phyloP scores from a whole-genome alignment of 257 asterid species.

The Fraxinus anomala region DNA sequence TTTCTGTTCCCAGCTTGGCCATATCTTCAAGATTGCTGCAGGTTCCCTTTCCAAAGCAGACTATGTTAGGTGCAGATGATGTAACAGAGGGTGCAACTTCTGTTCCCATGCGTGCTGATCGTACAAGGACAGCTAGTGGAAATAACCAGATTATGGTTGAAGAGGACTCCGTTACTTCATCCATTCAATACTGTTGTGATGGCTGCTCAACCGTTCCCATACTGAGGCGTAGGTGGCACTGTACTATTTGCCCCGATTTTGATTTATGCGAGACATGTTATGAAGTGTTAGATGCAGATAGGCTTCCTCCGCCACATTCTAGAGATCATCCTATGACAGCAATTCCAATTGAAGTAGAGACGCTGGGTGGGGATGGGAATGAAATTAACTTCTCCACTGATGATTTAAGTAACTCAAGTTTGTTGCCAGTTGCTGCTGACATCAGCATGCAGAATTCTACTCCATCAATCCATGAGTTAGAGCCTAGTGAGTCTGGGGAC shows the following conservation, averaged over 20 bases:
- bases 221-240: slow-evolving; percentile 95
- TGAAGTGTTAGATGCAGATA: slow-evolving; percentile 87
- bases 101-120: slow-evolving; percentile 64
- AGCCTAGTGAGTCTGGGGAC: slow-evolving; percentile 72
- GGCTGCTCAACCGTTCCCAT: slow-evolving; percentile 99
- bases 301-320: slow-evolving; percentile 94
- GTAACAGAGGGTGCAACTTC: slow-evolving; percentile 57
- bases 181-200: slow-evolving; percentile 97
- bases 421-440: slow-evolving; percentile 69
- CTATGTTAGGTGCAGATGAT: slow-evolving; percentile 87
- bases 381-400: slow-evolving; percentile 82
- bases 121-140: slow-evolving; percentile 57
- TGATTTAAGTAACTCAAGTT: slow-evolving; percentile 61
- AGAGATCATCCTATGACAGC: slow-evolving; percentile 98
- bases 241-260: slow-evolving; percentile 96
- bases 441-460: slow-evolving; percentile 52
- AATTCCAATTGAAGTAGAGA: slow-evolving; percentile 92
- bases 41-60: slow-evolving; percentile 99
- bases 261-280: slow-evolving; percentile 98
- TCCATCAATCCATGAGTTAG: slow-evolving; percentile 80
- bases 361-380: slow-evolving; percentile 73
- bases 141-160: slow-evolving; percentile 76
- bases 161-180: slow-evolving; percentile 90
- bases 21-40: slow-evolving; percentile 96
- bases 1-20: slow-evolving; percentile 79